Conservation (phyloP, 768 basidiomycete species). For the Clathrus columnatus region DNA sequence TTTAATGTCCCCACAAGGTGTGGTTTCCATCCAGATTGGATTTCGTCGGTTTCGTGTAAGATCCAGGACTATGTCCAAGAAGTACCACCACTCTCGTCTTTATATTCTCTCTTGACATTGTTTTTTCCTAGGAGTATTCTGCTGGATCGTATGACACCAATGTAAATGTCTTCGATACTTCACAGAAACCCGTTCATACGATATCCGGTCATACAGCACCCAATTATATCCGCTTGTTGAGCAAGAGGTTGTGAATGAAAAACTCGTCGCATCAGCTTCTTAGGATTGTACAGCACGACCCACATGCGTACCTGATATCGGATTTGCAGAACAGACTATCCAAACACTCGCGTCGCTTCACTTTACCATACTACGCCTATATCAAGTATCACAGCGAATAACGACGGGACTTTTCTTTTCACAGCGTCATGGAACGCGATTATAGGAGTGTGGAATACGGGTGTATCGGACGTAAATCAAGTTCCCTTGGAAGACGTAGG, state of each 20-base stretch:
- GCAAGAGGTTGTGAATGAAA: constrained; percentile 25
- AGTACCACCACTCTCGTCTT: no score
- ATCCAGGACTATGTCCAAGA: constrained; percentile 45
- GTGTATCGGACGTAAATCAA: constrained; percentile 55
- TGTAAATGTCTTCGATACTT: constrained; percentile 65
- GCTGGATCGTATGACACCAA: constrained; percentile 78
- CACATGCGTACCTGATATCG: constrained; percentile 28
- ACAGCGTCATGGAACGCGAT: constrained; percentile 85
- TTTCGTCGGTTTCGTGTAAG: constrained; percentile 66
- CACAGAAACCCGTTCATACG: constrained; percentile 45
- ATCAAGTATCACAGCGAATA: constrained; percentile 55
- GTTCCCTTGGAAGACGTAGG: constrained; percentile 34
- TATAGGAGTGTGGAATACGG: constrained; percentile 73
- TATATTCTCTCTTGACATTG: background rate
- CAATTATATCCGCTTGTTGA: constrained; percentile 53
- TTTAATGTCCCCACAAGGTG: constrained; percentile 75
- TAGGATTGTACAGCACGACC: constrained; percentile 72
- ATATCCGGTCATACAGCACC: constrained; percentile 52
- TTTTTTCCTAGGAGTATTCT: constrained; percentile 48
- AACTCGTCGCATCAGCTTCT: constrained; percentile 58
- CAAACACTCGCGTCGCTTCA: constrained; percentile 59
- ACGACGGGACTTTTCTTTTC: constrained; percentile 53
- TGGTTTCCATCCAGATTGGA: constrained; percentile 83
- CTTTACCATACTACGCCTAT: constrained; percentile 77
- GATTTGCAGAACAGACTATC: constrained; percentile 15